These are phyloP conservation scores for Sordariomycetes sp. DNA, from an alignment of 2,329 filamentous ascomycete genomes.

Conservation along the genomic window DNA sequence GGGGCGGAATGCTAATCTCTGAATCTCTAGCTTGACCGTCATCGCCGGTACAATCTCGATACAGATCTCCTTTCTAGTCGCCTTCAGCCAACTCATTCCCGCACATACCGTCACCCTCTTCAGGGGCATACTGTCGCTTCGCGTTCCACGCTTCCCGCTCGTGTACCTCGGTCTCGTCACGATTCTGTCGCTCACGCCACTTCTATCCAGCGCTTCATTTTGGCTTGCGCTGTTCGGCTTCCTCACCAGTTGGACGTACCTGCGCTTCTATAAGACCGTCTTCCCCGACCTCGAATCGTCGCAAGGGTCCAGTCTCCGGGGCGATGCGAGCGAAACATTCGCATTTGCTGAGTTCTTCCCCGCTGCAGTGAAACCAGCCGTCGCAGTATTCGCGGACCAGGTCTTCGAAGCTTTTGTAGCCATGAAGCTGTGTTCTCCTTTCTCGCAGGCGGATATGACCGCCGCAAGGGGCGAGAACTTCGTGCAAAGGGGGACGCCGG, in stretches of 20 bases:
- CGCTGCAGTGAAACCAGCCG: constrained; percentile 66
- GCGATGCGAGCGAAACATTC: constrained; percentile 93
- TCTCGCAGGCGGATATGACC: constrained; percentile 71
- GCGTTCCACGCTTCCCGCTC: constrained; percentile 65
- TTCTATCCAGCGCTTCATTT: constrained; percentile 61
- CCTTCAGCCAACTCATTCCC: constrained; percentile 94
- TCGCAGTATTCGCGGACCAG: constrained; percentile 64
- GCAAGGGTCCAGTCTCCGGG: constrained; percentile 57
- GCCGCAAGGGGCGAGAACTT: constrained; percentile 57
- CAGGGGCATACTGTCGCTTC: constrained; percentile 77
- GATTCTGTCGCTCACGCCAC: constrained; percentile 47
- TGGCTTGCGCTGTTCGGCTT: constrained; percentile 76
- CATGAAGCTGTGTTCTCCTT: constrained; percentile 73
- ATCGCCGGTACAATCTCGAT: constrained; percentile 84
- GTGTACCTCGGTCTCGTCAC: constrained; percentile 68
- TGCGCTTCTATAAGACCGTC: constrained; percentile 84
- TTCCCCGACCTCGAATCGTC: constrained; percentile 59
- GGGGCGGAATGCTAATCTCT: not conserved
- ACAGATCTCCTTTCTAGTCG: constrained; percentile 89
- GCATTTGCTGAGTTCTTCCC: constrained; percentile 96
- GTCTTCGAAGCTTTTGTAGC: constrained; percentile 69
- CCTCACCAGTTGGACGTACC: constrained; percentile 84
- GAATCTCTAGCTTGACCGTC: constrained; percentile 53
- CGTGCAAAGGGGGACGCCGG: constrained; percentile 46
- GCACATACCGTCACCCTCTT: constrained; percentile 95